Evolutionary conservation across 495 filamentous ascomycete genomes (phyloP).

Genomic region (Penicillium bialowiezense): DNA sequence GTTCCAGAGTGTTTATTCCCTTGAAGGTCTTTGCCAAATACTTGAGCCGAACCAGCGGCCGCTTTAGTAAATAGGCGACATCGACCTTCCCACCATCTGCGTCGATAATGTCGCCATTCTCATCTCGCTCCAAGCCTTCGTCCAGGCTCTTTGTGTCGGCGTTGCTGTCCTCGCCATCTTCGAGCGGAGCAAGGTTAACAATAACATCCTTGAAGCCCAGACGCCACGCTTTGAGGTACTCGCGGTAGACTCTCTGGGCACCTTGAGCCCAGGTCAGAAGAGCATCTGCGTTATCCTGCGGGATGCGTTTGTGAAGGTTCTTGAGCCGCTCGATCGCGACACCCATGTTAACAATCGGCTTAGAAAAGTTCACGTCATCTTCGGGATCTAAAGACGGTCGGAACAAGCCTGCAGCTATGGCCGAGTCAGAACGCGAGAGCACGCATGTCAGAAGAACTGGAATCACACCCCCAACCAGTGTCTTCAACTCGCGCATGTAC

Average conservation of each 20-base stretch:
- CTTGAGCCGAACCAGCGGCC: constrained; percentile 84
- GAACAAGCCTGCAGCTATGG: constrained; percentile 67
- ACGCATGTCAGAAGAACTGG: constrained; percentile 88
- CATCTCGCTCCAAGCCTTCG: constrained; percentile 70
- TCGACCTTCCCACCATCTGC: constrained; percentile 86
- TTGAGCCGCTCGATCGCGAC: constrained; percentile 82
- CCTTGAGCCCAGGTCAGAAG: constrained; percentile 78
- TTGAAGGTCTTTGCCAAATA: constrained; percentile 75
- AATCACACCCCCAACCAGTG: constrained; percentile 92
- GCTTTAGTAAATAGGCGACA: constrained; percentile 88
- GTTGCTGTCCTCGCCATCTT: constrained; percentile 47
- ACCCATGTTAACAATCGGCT: constrained; percentile 93
- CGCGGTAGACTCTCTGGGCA: constrained; percentile 73
- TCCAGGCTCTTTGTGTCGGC: constrained; percentile 57
- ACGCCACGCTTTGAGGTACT: constrained; percentile 88
- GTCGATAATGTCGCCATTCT: constrained; percentile 73
- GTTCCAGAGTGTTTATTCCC: constrained; percentile 37
- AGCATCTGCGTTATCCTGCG: constrained; percentile 62
- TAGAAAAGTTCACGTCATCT: constrained; percentile 65
- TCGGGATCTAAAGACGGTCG: constrained; percentile 47
- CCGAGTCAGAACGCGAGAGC: constrained; percentile 67
- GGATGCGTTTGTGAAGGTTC: constrained; percentile 73
- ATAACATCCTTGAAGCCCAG: constrained; percentile 94
- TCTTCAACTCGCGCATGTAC: constrained; percentile 89
- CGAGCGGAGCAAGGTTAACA: constrained; percentile 80